Conservation (phyloP, 208 protist genomes). For the Trypanosoma grayi region DNA sequence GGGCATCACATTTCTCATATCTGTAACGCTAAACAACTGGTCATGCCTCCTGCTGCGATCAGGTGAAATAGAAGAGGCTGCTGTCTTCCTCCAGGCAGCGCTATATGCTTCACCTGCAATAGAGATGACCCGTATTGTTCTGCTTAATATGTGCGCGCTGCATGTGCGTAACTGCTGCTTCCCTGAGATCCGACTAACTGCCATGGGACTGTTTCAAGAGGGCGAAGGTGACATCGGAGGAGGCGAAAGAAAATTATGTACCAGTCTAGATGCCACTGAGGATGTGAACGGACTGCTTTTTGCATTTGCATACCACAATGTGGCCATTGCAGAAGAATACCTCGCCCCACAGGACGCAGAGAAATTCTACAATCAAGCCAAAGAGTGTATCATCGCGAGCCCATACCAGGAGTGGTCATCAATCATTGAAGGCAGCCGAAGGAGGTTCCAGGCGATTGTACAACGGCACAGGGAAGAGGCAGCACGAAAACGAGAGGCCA, state of each 20-base stretch:
- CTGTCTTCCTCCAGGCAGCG: constrained; percentile 10
- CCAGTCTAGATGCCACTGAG: neutral
- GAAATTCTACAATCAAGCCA: constrained; percentile 8
- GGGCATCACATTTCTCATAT: constrained; percentile 31
- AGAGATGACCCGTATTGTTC: constrained; percentile 18
- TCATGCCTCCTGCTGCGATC: constrained; percentile 34
- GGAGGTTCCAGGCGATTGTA: constrained; percentile 13
- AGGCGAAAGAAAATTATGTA: neutral
- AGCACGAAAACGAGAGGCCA: neutral
- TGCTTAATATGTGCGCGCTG: constrained; percentile 26
- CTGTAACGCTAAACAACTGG: constrained; percentile 61
- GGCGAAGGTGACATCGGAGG: neutral
- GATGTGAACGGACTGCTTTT: constrained; percentile 17
- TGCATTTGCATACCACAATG: constrained; percentile 20
- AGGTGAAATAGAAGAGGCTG: constrained; percentile 13
- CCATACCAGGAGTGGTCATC: constrained; percentile 30
- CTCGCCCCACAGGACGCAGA: constrained; percentile 4
- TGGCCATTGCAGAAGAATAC: constrained; percentile 29
- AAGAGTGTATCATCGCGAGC: constrained; percentile 6
- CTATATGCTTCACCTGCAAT: constrained; percentile 1
- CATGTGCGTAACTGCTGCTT: constrained; percentile 23
- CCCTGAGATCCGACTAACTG: constrained; percentile 5
- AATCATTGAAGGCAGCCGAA: constrained; percentile 13
- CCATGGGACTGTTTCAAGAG: constrained; percentile 16
- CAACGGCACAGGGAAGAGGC: constrained; percentile 19